phyloP scores from a whole-genome alignment of 2,329 filamentous ascomycete genomes.

The Triangularia setosa region DNA sequence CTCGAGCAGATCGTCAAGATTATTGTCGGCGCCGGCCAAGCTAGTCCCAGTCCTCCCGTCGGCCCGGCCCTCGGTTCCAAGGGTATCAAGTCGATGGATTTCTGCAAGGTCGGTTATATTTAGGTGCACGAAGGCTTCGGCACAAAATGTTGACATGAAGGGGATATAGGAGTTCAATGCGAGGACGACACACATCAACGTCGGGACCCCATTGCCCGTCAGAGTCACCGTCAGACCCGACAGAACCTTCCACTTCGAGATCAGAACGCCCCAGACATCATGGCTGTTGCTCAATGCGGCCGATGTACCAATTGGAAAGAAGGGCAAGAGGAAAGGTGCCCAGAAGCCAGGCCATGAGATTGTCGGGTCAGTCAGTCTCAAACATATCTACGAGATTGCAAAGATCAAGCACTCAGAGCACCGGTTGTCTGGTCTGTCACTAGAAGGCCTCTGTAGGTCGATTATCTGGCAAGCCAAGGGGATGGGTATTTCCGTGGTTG shows the following conservation, averaged over 20 bases:
- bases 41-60: conserved; percentile 89
- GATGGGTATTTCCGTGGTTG: conserved; percentile 68
- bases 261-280: conserved; percentile 91
- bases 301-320: conserved; percentile 65
- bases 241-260: conserved; percentile 86
- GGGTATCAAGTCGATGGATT: conserved; percentile 99
- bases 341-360: conserved; percentile 69
- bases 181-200: conserved; percentile 75
- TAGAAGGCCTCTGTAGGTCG: conserved; percentile 69
- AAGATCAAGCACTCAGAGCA: conserved; percentile 86
- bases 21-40: conserved; percentile 94
- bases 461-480: conserved; percentile 73
- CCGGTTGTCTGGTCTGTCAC: conserved; percentile 65
- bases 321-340: conserved; percentile 76
- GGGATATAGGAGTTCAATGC: conserved; percentile 85
- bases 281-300: conserved; percentile 84
- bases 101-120: conserved; percentile 73
- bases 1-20: conserved; percentile 80
- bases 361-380: conserved; percentile 83
- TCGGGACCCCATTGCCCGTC: conserved; percentile 83
- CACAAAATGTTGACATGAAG: not conserved
- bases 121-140: not conserved
- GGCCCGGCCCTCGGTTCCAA: conserved; percentile 95
- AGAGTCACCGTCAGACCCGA: conserved; percentile 90
- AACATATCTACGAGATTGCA: conserved; percentile 97